Evolutionary conservation across 2,329 filamentous ascomycete genomes (phyloP).

Genomic region (Calonectria naviculata): DNA sequence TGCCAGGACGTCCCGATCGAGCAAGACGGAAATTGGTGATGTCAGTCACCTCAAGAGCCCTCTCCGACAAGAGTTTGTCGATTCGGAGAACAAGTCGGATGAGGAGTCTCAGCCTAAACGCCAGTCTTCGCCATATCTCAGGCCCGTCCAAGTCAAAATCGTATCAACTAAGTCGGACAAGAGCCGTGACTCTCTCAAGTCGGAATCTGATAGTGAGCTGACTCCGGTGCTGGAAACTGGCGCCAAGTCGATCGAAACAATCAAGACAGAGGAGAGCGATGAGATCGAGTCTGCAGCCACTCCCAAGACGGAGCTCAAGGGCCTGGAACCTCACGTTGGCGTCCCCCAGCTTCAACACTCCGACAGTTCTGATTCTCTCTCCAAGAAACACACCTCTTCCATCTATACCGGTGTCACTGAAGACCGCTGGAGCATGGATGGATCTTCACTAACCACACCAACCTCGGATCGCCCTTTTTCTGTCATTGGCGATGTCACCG

Average conservation of each 20-base stretch:
- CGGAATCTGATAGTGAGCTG: slow-evolving; percentile 36
- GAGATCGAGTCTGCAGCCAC: slow-evolving; percentile 12
- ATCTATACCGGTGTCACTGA: slow-evolving; percentile 51
- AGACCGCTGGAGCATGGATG: slow-evolving; percentile 50
- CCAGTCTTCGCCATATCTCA: slow-evolving; percentile 33
- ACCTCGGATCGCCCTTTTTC: slow-evolving; percentile 51
- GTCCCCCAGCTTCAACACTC: slow-evolving; percentile 34
- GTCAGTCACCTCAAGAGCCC: slow-evolving; percentile 63
- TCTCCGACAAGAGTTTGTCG: slow-evolving; percentile 59
- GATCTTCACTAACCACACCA: slow-evolving; percentile 51
- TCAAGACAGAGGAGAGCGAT: slow-evolving; percentile 3
- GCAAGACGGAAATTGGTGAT: slow-evolving; percentile 69
- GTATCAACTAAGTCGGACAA: slow-evolving; percentile 23
- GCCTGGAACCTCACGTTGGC: slow-evolving; percentile 18
- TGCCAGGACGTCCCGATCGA: slow-evolving; percentile 66
- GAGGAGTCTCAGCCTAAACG: slow-evolving; percentile 34
- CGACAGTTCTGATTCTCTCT: slow-evolving; percentile 43
- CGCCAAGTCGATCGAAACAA: slow-evolving; percentile 3
- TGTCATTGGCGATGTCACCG: slow-evolving; percentile 42
- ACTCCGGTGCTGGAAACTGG: slow-evolving; percentile 30
- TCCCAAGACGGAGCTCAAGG: slow-evolving; percentile 16
- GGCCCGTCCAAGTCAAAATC: slow-evolving; percentile 32
- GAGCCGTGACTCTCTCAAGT: slow-evolving; percentile 19
- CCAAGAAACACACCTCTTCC: slow-evolving; percentile 51
- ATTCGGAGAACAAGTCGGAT: slow-evolving; percentile 41